Evolutionary conservation across 1,284 basidiomycete genomes (phyloP), one percentile per base, ranked within the genome.

Genomic region (Schizophyllum commune): DNA sequence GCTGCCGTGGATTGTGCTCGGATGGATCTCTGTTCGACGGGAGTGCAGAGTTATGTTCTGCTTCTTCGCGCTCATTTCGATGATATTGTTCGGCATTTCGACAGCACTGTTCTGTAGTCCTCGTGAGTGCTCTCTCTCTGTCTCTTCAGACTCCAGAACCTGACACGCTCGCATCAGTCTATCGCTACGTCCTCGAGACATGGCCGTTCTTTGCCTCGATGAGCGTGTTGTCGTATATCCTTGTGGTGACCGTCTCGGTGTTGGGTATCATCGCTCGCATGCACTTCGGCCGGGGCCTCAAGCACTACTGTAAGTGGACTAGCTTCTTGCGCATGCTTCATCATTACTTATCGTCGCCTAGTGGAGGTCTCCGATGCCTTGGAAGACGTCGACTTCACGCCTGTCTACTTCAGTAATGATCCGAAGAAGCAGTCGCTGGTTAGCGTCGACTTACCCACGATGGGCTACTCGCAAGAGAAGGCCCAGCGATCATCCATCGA

Each of bases 221-320:
- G 61, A 56, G 60, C 21, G 22, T 62, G 15, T 60, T 61, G n/a
- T 34, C 63, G 15, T 58, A 21, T 75, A 74, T 76, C 58, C 67
- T 32, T 19, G 69, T 77, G 21, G 68, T 82, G 9, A 62, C 73
- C 1, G 77, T 80, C 1, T 70, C 75, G 17, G 60, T 73, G 19
- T 65, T 83, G 17, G 81, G 77, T 5, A 56, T 83, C 52, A 58
- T 78, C 32, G 82, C 81, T 65, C 74, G 80, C 55, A 64, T 78
- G 39, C 78, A 82, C 64, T 84, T 83, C 65, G 82, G 80, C 27
- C 77, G 75, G 65, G 82, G 81, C 2, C 72, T 83, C 15, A 73
- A 73, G 1, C 77, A 80, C 47, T 83, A 77, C 64, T 68, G 80
- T 82, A 66, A 70, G 76, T n/a, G 27, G 7, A 8, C n/a, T 33